A percentile compares a stretch with the other conserved stretches of the same genome.
These are phyloP conservation scores for Microthlaspi erraticum DNA, from an alignment of 345 rosid species.

Conservation along the genomic window DNA sequence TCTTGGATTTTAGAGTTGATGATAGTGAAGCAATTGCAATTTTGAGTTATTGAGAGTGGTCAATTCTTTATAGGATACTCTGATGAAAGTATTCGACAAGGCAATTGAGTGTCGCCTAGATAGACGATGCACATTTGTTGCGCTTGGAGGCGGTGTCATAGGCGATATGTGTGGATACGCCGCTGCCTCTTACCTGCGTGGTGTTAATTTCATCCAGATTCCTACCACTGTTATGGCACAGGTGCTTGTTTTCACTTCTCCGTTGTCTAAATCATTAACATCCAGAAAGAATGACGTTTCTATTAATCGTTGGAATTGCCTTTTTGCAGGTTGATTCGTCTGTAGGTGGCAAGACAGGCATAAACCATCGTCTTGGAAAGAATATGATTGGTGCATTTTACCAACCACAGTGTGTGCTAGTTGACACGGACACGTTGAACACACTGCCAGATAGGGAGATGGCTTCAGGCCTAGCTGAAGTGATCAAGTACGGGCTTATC, in stretches of 20 bases:
- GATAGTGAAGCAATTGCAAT: neutral
- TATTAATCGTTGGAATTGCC: constrained; percentile 20
- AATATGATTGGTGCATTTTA: constrained; percentile 97
- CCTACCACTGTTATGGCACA: constrained; percentile 99
- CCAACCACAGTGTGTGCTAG: constrained; percentile 94
- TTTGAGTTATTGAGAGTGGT: neutral
- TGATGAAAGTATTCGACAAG: constrained; percentile 94
- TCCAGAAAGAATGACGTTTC: neutral
- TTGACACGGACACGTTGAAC: constrained; percentile 87
- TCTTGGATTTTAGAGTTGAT: neutral
- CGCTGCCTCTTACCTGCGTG: constrained; percentile 94
- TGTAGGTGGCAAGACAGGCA: constrained; percentile 98
- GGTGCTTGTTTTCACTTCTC: constrained; percentile 48
- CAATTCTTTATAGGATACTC: constrained; percentile 60
- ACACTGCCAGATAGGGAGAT: constrained; percentile 91
- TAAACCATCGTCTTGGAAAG: constrained; percentile 93
- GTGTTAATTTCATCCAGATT: constrained; percentile 97
- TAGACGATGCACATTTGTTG: constrained; percentile 85
- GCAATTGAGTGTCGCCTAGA: constrained; percentile 90
- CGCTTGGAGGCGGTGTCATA: constrained; percentile 97
- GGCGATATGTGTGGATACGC: constrained; percentile 99
- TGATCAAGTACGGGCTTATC: constrained; percentile 93
- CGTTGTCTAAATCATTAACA: constrained; percentile 6
- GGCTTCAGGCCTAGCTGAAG: constrained; percentile 96
- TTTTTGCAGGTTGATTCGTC: constrained; percentile 88